Percentiles rank a stretch among this genome's conserved stretches.
Evolutionary conservation across 306 rosid genomes (phyloP).

Genomic region (Echinosophora koreensis): DNA sequence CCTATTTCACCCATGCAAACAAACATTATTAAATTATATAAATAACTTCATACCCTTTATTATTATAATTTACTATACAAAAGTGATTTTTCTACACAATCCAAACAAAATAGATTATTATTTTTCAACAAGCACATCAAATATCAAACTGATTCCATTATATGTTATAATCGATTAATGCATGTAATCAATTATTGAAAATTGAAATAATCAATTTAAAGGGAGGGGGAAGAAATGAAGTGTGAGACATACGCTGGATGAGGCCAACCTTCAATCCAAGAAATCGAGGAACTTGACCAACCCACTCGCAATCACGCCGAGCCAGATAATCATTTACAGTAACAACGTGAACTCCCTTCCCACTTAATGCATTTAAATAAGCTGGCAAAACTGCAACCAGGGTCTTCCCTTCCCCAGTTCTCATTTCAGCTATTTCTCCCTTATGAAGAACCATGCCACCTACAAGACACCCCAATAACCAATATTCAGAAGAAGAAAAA

Average conservation of each 20-base stretch:
- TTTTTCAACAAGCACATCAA: too few species aligned
- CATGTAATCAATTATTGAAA: too few species aligned
- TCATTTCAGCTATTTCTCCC: conserved; percentile 99
- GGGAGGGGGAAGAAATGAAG: conserved; percentile 35
- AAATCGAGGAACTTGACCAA: conserved; percentile 98
- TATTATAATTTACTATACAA: too few species aligned
- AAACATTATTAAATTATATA: too few species aligned
- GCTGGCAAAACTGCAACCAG: conserved; percentile 96
- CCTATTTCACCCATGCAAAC: too few species aligned
- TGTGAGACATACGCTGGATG: conserved; percentile 91
- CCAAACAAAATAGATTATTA: too few species aligned
- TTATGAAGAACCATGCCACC: conserved; percentile 99
- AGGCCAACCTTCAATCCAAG: conserved; percentile 99
- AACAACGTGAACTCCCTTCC: conserved; percentile 95
- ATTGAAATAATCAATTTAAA: too few species aligned
- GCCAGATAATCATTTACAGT: conserved; percentile 98
- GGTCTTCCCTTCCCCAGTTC: conserved; percentile 99
- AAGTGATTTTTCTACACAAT: too few species aligned
- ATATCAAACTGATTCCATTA: too few species aligned
- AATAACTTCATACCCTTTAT: too few species aligned
- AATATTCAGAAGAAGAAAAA: conserved; percentile 1
- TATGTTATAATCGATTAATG: too few species aligned
- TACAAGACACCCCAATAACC: conserved; percentile 49
- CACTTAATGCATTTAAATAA: conserved; percentile 88
- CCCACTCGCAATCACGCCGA: conserved; percentile 97